A percentile compares a stretch with the other conserved stretches of the same genome.
These are phyloP conservation scores for Alternaria postmessia DNA, from an alignment of 2,329 filamentous ascomycete species.

Conservation along the genomic window DNA sequence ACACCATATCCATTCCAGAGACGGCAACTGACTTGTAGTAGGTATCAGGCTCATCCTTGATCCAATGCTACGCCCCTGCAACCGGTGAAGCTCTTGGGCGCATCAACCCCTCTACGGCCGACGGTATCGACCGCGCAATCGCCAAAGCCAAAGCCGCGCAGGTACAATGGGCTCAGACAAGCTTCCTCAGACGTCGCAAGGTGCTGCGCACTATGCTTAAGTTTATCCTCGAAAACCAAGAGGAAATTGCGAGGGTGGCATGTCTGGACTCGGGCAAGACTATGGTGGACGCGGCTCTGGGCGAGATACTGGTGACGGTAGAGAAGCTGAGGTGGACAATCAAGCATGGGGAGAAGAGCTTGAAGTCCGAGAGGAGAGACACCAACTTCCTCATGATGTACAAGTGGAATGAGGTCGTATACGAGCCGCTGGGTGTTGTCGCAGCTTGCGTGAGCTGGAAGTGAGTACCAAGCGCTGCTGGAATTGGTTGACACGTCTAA, in stretches of 20 bases:
- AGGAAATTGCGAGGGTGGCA: constrained; percentile 82
- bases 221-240: constrained; percentile 87
- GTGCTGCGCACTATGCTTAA: constrained; percentile 83
- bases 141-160: constrained; percentile 78
- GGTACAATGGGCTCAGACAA: constrained; percentile 76
- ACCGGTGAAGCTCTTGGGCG: constrained; percentile 84
- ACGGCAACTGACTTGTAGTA: constrained; percentile 35
- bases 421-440: constrained; percentile 92
- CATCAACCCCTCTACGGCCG: constrained; percentile 77
- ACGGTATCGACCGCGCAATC: constrained; percentile 81
- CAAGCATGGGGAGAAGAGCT: constrained; percentile 82
- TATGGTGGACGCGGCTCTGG: constrained; percentile 89
- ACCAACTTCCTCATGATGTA: constrained; percentile 95
- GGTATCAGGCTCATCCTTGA: constrained; percentile 69
- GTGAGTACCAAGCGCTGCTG: constrained; percentile 59
- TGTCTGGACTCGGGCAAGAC: constrained; percentile 97
- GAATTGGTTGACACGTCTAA: constrained; percentile 13
- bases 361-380: constrained; percentile 75
- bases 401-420: constrained; percentile 88
- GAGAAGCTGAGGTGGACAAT: constrained; percentile 97
- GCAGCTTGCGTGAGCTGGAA: constrained; percentile 97
- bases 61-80: constrained; percentile 89
- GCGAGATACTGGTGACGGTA: constrained; percentile 90
- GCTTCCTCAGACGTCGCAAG: constrained; percentile 76
- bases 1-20: background rate